Evolutionary conservation across 192 early-diverging fungal species (phyloP).

Genomic region (Linderina pennispora): DNA sequence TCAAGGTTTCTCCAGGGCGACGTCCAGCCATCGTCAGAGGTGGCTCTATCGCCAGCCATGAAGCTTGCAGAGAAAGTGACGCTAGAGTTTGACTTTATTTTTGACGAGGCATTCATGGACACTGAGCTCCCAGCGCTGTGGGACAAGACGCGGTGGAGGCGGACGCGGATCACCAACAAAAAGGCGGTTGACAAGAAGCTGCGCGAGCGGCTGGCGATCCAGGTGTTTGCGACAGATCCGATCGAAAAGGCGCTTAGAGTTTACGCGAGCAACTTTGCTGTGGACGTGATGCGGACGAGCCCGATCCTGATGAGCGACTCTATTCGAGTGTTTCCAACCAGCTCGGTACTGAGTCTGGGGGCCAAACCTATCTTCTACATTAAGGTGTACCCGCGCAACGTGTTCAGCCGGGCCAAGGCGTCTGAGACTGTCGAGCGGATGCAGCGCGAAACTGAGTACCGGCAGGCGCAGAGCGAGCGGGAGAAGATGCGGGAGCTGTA

Average conservation of each 20-base stretch:
- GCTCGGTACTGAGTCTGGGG: conserved; percentile 20
- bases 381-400: conserved; percentile 25
- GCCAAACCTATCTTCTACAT: conserved; percentile 21
- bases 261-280: conserved; percentile 16
- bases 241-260: conserved; percentile 21
- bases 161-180: not conserved
- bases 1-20: not conserved
- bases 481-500: no score
- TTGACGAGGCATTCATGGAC: conserved; percentile 17
- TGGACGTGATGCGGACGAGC: conserved; percentile 26
- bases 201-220: conserved; percentile 18
- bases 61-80: conserved; percentile 15
- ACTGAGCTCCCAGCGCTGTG: conserved; percentile 19
- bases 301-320: conserved; percentile 24
- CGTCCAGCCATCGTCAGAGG: not conserved
- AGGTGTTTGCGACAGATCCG: conserved; percentile 17
- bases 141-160: conserved; percentile 16
- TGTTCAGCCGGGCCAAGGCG: conserved; percentile 25
- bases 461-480: no score
- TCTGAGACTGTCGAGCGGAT: conserved; percentile 26
- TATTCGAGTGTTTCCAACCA: conserved; percentile 32
- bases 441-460: conserved; percentile 8
- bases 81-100: conserved; percentile 28
- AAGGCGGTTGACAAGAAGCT: conserved; percentile 14
- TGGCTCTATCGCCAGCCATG: not conserved